Base-by-base conservation (phyloP, 225 moss, liverwort and hornwort species). In the Physcomitrellopsis africana region DNA sequence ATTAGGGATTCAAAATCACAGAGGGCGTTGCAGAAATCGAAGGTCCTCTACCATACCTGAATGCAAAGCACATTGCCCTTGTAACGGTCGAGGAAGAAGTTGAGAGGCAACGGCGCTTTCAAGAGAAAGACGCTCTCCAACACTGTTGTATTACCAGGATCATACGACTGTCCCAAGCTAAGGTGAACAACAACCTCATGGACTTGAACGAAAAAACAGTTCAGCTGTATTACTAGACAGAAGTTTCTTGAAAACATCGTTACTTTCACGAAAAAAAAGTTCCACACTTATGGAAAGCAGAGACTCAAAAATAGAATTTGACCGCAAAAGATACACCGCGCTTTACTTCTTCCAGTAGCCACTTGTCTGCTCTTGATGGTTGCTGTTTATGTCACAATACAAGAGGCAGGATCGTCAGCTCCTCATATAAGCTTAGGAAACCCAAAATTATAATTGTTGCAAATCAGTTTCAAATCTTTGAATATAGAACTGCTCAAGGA, bases 291-390 rank as follows among this genome's bases (percentile, higher is more conserved):
- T 59, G 32, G 45, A 67, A 67, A 73, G 46, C 54, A 46, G 51
- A 59, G 44, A 12, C 63, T 70, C 57, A 58, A 17, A 57, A 77
- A 68, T 8, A 67, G 48, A 65, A 46, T 16, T 27, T 43, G 67
- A 69, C n/a, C 70, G 71, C 17, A 46, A 72, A 61, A 90, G 94
- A 97, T 97, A 97, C 97, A 59, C 89, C 85, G 67, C 97, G 93
- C 82, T 90, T 90, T n/a, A 99, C 90, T 90, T 99, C 97, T 6
- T 59, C 62, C 77, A 91, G 80, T 72, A 99, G 72, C 97, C 97
- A 99, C 54, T 27, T 70, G 77, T 99, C 99, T 74, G 88, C 99
- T 88, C 95, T 83, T 22, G 81, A 83, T 19, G 95, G 86, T 81
- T 93, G 85, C 97, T 99, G 87, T 20, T 46, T 5, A 68, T 29